Evolutionary conservation across 768 basidiomycete species (phyloP).

Genomic region (Asterophora parasitica): DNA sequence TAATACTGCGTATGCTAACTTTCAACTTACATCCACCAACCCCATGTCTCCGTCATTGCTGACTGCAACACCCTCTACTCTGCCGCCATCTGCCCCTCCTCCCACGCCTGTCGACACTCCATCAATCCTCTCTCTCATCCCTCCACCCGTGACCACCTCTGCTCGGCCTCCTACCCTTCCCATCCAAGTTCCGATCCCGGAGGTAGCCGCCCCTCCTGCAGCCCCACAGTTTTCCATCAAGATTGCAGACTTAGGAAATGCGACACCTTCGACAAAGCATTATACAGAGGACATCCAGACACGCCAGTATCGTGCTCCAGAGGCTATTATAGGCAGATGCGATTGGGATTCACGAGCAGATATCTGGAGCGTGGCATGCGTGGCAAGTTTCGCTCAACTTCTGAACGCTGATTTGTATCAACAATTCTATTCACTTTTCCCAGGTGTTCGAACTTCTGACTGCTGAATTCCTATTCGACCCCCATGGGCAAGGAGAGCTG

Average conservation of each 20-base stretch:
- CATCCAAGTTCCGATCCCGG: conserved; percentile 20
- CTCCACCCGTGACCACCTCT: conserved; percentile 14
- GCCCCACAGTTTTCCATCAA: conserved; percentile 70
- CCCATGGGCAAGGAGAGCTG: conserved; percentile 72
- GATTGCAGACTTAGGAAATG: conserved; percentile 93
- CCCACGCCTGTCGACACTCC: conserved; percentile 34
- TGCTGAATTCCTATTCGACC: conserved; percentile 90
- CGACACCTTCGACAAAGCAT: conserved; percentile 85
- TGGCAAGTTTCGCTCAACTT: conserved; percentile 36
- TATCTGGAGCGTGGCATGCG: conserved; percentile 88
- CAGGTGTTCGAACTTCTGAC: conserved; percentile 86
- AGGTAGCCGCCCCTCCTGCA: conserved; percentile 5
- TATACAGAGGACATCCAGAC: conserved; percentile 96
- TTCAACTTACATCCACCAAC: conserved; percentile 5
- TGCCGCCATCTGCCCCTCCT: conserved; percentile 34
- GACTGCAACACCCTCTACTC: conserved; percentile 26
- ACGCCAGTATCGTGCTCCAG: conserved; percentile 93
- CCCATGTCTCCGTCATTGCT: conserved; percentile 18
- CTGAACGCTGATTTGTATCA: conserved; percentile 44
- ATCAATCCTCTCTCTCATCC: conserved; percentile 16
- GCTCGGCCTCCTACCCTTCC: conserved; percentile 10
- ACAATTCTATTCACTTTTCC: no score
- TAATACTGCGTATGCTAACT: conserved; percentile 16
- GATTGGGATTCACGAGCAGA: conserved; percentile 87
- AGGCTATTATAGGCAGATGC: conserved; percentile 82